Percentiles rank a stretch among this genome's conserved stretches.
Evolutionary conservation across 352 stramenopile genomes (phyloP).

Genomic region (Blastocystis sp.): DNA sequence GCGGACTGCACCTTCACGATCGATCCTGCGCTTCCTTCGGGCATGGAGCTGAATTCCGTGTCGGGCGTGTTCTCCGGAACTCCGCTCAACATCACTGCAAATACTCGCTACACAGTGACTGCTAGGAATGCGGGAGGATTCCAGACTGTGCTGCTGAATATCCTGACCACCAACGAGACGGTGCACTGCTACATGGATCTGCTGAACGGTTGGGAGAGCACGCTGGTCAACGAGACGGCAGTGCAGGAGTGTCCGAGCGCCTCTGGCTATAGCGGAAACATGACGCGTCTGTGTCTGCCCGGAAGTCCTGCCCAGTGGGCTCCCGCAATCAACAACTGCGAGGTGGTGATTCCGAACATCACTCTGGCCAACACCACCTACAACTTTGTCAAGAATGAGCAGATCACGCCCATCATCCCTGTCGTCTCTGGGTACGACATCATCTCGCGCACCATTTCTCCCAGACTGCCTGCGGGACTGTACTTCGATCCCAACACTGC

Average conservation of each 20-base stretch:
- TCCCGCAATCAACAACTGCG: conserved; percentile 15
- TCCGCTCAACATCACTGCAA: neutral
- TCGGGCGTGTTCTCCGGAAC: neutral
- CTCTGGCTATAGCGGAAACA: conserved; percentile 11
- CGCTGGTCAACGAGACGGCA: conserved; percentile 11
- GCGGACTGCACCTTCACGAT: conserved; percentile 32
- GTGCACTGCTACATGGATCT: conserved; percentile 52
- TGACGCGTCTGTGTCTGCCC: conserved; percentile 4
- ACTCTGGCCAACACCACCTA: conserved; percentile 11
- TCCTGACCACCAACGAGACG: conserved; percentile 42
- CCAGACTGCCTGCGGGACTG: conserved; percentile 38
- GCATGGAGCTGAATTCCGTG: neutral
- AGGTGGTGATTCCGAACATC: conserved; percentile 32
- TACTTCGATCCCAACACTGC: conserved; percentile 47
- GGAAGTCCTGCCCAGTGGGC: conserved; percentile 23
- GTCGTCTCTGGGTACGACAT: conserved; percentile 7
- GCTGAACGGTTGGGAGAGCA: conserved; percentile 56
- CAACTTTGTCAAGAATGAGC: conserved; percentile 50
- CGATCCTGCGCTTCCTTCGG: neutral
- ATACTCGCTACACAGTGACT: neutral
- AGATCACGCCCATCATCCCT: conserved; percentile 47
- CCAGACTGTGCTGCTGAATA: neutral
- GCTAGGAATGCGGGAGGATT: conserved; percentile 25
- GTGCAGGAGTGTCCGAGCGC: conserved; percentile 24
- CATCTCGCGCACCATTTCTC: conserved; percentile 3